Evolutionary conservation across 768 basidiomycete species (phyloP).

Genomic region (Boletus rubroflammeus): DNA sequence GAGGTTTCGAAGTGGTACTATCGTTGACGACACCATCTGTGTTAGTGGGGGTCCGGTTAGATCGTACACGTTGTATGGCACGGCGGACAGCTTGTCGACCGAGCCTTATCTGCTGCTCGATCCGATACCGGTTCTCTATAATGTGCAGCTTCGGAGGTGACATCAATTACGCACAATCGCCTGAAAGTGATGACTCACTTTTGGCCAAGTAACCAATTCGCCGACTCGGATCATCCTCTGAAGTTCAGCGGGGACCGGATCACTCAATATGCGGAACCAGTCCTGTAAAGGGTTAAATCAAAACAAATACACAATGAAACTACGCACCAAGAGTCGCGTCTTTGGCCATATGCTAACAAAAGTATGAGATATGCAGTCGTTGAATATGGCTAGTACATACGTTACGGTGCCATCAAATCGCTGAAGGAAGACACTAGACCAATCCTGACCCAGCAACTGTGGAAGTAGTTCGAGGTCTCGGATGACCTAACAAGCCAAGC

Average conservation of each 20-base stretch:
- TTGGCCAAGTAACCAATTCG: slow-evolving; percentile 93
- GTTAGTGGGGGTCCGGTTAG: slow-evolving; percentile 20
- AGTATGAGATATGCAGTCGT: slow-evolving; percentile 23
- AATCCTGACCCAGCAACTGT: slow-evolving; percentile 89
- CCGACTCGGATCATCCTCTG: slow-evolving; percentile 86
- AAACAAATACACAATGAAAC: background rate
- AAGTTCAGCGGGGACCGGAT: slow-evolving; percentile 77
- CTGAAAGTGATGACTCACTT: slow-evolving; percentile 46
- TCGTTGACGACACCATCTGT: slow-evolving; percentile 24
- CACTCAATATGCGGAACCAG: slow-evolving; percentile 79
- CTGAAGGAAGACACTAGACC: slow-evolving; percentile 95
- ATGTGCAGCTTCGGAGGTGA: slow-evolving; percentile 70
- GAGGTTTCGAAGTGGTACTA: slow-evolving; percentile 17
- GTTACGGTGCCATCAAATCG: slow-evolving; percentile 87
- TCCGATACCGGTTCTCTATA: slow-evolving; percentile 83
- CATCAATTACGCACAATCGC: slow-evolving; percentile 6
- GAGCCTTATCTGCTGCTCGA: slow-evolving; percentile 79
- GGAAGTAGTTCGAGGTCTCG: slow-evolving; percentile 95
- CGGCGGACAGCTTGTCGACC: slow-evolving; percentile 73
- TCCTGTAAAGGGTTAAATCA: slow-evolving; percentile 45
- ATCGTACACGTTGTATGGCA: slow-evolving; percentile 40
- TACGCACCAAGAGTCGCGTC: slow-evolving; percentile 65
- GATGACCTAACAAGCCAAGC: slow-evolving; percentile 69
- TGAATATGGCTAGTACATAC: slow-evolving; percentile 43
- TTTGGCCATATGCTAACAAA: slow-evolving; percentile 74